A percentile compares a stretch with the other conserved stretches of the same genome.
Evolutionary conservation across 371 early-diverging fungal genomes (phyloP).

Genomic region (Nematocida sp.): DNA sequence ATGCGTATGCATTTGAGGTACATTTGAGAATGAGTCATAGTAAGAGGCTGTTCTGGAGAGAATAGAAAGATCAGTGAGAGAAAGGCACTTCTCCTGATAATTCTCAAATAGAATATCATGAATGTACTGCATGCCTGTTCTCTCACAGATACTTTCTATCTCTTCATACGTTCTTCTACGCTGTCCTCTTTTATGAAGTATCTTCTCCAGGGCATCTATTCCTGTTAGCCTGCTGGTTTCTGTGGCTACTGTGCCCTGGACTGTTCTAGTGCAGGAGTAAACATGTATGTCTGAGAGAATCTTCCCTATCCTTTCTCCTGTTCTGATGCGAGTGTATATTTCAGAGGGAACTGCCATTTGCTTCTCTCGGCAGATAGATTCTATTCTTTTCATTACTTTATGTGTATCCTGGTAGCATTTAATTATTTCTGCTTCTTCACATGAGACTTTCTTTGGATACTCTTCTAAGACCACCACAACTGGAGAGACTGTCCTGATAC

Average conservation of each 20-base stretch:
- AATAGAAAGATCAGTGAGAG: background rate
- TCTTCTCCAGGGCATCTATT: background rate
- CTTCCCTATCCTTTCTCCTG: constrained; percentile 21
- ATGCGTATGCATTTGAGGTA: too few species aligned
- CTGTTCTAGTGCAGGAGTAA: background rate
- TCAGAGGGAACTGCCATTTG: background rate
- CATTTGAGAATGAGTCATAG: background rate
- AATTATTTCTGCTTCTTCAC: background rate
- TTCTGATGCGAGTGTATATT: background rate
- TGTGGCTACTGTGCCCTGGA: background rate
- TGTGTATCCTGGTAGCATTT: constrained; percentile 5
- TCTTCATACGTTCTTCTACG: constrained; percentile 2
- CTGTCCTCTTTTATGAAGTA: constrained; percentile 14
- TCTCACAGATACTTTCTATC: constrained; percentile 10
- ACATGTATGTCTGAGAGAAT: constrained; percentile 4
- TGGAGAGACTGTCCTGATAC: background rate
- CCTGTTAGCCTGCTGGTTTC: background rate
- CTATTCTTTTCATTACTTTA: background rate
- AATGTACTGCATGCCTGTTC: background rate
- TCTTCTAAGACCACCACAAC: constrained; percentile 17
- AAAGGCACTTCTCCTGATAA: constrained; percentile 12
- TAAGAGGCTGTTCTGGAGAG: background rate
- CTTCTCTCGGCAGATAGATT: background rate
- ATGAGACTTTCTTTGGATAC: background rate
- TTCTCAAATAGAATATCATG: constrained; percentile 11